These are phyloP conservation scores for Hanseniaspora meyeri DNA, from an alignment of 805 yeast genomes.

Conservation along the genomic window DNA sequence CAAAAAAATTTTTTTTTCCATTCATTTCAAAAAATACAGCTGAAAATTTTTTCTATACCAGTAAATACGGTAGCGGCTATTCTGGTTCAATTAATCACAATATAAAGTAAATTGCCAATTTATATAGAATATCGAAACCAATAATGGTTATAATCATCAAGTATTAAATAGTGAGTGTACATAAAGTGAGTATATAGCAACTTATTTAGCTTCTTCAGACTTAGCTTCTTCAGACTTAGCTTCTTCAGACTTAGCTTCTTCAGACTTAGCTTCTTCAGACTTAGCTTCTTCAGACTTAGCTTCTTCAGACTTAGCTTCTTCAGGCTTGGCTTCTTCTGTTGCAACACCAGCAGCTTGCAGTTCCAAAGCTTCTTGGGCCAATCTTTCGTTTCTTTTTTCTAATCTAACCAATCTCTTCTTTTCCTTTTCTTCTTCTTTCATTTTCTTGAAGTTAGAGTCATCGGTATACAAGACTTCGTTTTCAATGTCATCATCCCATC, in stretches of 20 bases:
- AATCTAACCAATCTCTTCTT: constrained; percentile 13
- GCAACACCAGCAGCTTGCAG: background rate
- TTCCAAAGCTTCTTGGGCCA: constrained; percentile 5
- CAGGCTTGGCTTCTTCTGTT: background rate
- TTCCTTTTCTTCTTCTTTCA: constrained; percentile 16
- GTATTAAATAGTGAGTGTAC: too few species aligned
- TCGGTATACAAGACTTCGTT: constrained; percentile 22
- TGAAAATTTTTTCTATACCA: background rate
- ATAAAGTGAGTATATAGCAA: too few species aligned
- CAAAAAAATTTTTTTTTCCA: background rate
- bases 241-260: background rate
- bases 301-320: background rate
- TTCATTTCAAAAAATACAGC: background rate
- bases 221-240: too few species aligned
- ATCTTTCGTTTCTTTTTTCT: constrained; percentile 9
- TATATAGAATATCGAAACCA: too few species aligned
- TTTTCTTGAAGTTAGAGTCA: constrained; percentile 19
- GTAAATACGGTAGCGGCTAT: background rate
- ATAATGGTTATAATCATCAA: too few species aligned
- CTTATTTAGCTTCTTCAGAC: too few species aligned
- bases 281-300: background rate
- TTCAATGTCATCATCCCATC: constrained; percentile 26
- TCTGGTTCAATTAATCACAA: background rate
- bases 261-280: background rate
- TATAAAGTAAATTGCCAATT: too few species aligned